phyloP scores from a whole-genome alignment of 176 grass and related monocot species.

The Tillandsia leiboldiana region DNA sequence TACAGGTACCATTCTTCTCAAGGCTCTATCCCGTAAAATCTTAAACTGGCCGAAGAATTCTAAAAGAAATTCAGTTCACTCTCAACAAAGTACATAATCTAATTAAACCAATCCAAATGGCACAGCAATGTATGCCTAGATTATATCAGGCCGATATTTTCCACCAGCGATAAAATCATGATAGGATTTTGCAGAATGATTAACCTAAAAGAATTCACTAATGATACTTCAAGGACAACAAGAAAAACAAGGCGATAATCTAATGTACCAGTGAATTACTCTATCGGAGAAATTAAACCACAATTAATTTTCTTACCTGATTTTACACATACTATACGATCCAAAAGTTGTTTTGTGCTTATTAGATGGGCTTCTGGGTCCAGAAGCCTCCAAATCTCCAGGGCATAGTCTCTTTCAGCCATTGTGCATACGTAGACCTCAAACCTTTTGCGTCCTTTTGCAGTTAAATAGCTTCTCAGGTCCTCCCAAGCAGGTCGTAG shows the following conservation, averaged over 20 bases:
- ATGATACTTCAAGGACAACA: not conserved
- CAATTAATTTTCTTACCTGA: slow-evolving; percentile 38
- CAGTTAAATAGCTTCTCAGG: slow-evolving; percentile 92
- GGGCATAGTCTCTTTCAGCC: slow-evolving; percentile 93
- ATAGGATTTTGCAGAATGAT: no score
- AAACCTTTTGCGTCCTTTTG: slow-evolving; percentile 87
- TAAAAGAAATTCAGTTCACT: not conserved
- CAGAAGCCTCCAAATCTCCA: slow-evolving; percentile 99
- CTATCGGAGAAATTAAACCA: not conserved
- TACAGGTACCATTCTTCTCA: no score
- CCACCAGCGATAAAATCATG: not conserved
- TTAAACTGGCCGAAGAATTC: not conserved
- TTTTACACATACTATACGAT: slow-evolving; percentile 81
- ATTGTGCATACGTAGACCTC: slow-evolving; percentile 98
- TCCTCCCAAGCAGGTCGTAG: slow-evolving; percentile 97
- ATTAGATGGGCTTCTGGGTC: slow-evolving; percentile 82
- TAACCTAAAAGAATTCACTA: not conserved
- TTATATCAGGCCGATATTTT: not conserved
- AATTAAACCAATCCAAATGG: not conserved
- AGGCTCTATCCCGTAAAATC: not conserved
- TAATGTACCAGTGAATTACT: not conserved
- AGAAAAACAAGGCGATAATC: not conserved
- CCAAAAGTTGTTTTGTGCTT: slow-evolving; percentile 47
- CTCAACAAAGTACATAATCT: not conserved
- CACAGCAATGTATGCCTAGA: not conserved